A percentile compares a stretch with the other conserved stretches of the same genome.
Evolutionary conservation across 1,284 basidiomycete species (phyloP).

Genomic region (Fereydounia khargensis): DNA sequence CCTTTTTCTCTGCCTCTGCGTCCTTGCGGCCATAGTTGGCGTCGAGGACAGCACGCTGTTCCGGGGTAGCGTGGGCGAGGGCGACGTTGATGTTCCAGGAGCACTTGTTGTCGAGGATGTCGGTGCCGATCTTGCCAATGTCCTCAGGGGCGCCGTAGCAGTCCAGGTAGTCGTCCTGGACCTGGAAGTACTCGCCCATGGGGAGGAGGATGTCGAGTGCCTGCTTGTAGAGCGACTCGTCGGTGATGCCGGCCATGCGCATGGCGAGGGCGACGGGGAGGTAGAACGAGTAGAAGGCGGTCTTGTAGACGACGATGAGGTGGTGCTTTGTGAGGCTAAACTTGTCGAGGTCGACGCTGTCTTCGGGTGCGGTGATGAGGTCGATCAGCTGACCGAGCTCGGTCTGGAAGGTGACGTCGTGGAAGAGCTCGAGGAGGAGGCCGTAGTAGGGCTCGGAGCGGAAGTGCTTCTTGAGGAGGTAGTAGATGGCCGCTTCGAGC

Average conservation of each 20-base stretch:
- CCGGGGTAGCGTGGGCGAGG: conserved; percentile 68
- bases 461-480: conserved; percentile 85
- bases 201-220: conserved; percentile 84
- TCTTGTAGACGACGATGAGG: conserved; percentile 95
- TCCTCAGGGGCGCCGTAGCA: conserved; percentile 84
- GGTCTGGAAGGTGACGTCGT: conserved; percentile 86
- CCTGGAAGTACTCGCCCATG: conserved; percentile 96
- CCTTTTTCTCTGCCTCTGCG: conserved; percentile 65
- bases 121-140: conserved; percentile 95
- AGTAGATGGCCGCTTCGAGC: conserved; percentile 92
- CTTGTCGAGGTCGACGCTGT: conserved; percentile 78
- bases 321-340: conserved; percentile 85
- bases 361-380: conserved; percentile 90
- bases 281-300: conserved; percentile 97
- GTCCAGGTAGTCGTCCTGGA: conserved; percentile 97
- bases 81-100: conserved; percentile 94
- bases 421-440: conserved; percentile 86
- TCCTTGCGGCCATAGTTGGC: conserved; percentile 85
- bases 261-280: conserved; percentile 94
- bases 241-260: conserved; percentile 71
- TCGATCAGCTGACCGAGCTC: conserved; percentile 95
- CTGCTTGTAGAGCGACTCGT: conserved; percentile 71
- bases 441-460: conserved; percentile 77
- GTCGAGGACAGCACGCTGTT: conserved; percentile 64
- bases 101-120: conserved; percentile 99